Conservation (phyloP, 1,284 basidiomycete genomes). For the Pseudozyma pruni region DNA sequence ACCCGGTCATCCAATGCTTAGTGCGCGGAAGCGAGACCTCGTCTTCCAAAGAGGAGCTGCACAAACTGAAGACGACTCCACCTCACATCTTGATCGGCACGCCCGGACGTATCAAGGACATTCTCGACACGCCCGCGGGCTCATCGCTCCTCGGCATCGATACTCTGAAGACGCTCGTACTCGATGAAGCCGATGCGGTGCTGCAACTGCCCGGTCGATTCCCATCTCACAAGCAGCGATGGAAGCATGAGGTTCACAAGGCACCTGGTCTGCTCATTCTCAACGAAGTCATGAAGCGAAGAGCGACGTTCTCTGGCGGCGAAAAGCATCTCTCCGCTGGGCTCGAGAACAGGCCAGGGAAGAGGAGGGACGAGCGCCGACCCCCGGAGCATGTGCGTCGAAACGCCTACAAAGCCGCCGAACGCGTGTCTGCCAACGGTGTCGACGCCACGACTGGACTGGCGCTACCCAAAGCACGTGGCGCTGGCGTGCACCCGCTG, state of each 20-base stretch:
- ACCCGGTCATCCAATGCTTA: conserved; percentile 57
- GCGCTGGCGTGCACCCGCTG: conserved; percentile 43
- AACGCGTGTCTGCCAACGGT: conserved; percentile 12
- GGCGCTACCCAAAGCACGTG: conserved; percentile 36
- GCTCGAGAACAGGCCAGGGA: conserved; percentile 52
- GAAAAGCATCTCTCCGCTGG: conserved; percentile 52
- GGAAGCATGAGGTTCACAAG: conserved; percentile 61
- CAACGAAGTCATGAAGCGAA: conserved; percentile 54
- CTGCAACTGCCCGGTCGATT: conserved; percentile 63
- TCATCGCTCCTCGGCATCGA: conserved; percentile 53
- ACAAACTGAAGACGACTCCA: conserved; percentile 43
- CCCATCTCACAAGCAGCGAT: conserved; percentile 58
- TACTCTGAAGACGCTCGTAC: conserved; percentile 57
- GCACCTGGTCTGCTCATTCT: conserved; percentile 59
- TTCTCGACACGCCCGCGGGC: conserved; percentile 49
- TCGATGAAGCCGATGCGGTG: conserved; percentile 65
- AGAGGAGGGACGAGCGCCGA: conserved; percentile 42
- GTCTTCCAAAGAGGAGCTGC: conserved; percentile 40
- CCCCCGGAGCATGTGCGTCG: conserved; percentile 56
- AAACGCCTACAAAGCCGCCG: conserved; percentile 53
- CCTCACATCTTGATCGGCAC: conserved; percentile 65
- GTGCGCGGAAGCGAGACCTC: conserved; percentile 47
- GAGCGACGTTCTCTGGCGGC: conserved; percentile 61
- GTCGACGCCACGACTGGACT: conserved; percentile 20
- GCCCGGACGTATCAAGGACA: conserved; percentile 58